These are phyloP conservation scores for Phytopythium mirpurense DNA, from an alignment of 352 stramenopile genomes.

Conservation along the genomic window DNA sequence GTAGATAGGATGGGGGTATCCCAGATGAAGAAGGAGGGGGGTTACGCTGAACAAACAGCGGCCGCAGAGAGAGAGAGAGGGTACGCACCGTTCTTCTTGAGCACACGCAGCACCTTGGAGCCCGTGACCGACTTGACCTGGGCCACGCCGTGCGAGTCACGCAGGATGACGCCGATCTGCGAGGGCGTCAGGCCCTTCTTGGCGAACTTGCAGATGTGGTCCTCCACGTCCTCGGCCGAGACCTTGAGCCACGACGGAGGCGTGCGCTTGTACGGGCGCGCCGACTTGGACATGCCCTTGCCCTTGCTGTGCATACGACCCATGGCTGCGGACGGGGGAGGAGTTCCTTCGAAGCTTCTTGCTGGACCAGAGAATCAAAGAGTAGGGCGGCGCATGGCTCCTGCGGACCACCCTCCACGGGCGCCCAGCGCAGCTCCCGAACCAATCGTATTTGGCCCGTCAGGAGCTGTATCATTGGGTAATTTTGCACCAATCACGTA, in stretches of 20 bases:
- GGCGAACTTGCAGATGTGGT: conserved; percentile 99
- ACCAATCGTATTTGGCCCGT: too few relatives aligned
- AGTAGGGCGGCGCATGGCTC: conserved; percentile 24
- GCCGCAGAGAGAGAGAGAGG: neutral
- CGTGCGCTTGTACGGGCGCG: conserved; percentile 98
- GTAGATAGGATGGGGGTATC: too few relatives aligned
- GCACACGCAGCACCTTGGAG: conserved; percentile 98
- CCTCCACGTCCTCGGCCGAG: conserved; percentile 94
- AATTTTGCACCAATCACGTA: too few relatives aligned
- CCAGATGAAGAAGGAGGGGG: too few relatives aligned
- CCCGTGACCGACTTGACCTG: conserved; percentile 99
- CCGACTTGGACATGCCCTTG: conserved; percentile 99
- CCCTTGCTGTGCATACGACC: conserved; percentile 98
- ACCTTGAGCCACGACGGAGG: conserved; percentile 98
- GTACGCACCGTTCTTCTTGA: conserved; percentile 98
- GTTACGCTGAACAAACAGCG: neutral
- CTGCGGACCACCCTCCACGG: too few relatives aligned
- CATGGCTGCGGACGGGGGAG: conserved; percentile 77
- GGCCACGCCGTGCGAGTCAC: conserved; percentile 99
- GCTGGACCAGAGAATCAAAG: conserved; percentile 67
- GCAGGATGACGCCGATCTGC: conserved; percentile 99
- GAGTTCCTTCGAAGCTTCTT: conserved; percentile 35
- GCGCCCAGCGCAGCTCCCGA: neutral
- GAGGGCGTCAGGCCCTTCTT: conserved; percentile 97
- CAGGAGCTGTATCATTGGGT: too few relatives aligned